A percentile compares a stretch with the other conserved stretches of the same genome.
Conservation (phyloP, 441 rosid genomes). For the Francoa sonchifolia region DNA sequence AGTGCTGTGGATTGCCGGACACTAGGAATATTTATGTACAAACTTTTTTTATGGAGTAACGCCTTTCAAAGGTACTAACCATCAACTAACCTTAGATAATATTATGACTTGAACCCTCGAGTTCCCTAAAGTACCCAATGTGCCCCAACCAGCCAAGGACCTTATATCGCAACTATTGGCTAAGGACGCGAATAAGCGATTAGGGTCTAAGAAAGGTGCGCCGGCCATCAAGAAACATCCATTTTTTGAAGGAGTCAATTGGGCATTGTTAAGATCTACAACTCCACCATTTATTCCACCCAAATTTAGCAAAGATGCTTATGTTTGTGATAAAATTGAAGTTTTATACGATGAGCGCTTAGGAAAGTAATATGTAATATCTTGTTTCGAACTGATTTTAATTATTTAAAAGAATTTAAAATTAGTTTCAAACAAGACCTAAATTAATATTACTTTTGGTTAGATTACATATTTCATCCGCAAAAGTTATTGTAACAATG, state of each 20-base stretch:
- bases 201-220: constrained; percentile 72
- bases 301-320: too few relatives aligned
- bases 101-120: constrained; percentile 83
- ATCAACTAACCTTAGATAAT: constrained; percentile 75
- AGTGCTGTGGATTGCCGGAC: constrained; percentile 95
- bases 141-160: constrained; percentile 54
- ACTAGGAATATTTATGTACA: constrained; percentile 65
- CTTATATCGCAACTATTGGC: constrained; percentile 48
- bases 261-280: constrained; percentile 80
- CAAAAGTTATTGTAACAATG: too few relatives aligned
- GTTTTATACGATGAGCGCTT: too few relatives aligned
- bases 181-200: constrained; percentile 60
- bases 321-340: too few relatives aligned
- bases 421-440: too few relatives aligned
- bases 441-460: too few relatives aligned
- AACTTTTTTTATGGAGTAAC: constrained; percentile 67
- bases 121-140: constrained; percentile 55
- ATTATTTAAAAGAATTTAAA: too few relatives aligned
- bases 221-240: constrained; percentile 64
- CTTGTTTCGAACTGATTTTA: too few relatives aligned
- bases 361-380: too few relatives aligned
- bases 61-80: constrained; percentile 72
- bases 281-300: constrained; percentile 65
- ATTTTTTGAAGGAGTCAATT: constrained; percentile 73
- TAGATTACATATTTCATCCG: too few relatives aligned